Conservation (phyloP, 192 early-diverging fungal genomes). For the Mortierella antarctica region DNA sequence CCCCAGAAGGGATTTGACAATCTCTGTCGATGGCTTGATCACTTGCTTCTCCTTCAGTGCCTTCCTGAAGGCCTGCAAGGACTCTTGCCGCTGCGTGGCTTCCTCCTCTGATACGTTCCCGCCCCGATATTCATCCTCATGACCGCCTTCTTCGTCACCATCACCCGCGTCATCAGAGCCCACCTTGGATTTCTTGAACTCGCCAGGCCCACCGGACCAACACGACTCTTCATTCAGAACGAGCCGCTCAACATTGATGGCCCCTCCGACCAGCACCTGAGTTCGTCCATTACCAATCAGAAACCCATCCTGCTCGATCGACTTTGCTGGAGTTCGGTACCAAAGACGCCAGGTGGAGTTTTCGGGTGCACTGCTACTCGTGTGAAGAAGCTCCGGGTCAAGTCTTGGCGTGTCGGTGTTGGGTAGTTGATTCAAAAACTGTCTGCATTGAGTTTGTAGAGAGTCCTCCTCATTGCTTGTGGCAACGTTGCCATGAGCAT, state of each 20-base stretch:
- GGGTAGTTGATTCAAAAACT: not conserved
- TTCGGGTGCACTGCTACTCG: not conserved
- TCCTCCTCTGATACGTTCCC: slow-evolving; percentile 26
- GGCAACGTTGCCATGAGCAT: too few relatives aligned
- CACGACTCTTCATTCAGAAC: slow-evolving; percentile 23
- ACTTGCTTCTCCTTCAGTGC: slow-evolving; percentile 19
- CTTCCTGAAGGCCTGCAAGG: slow-evolving; percentile 3
- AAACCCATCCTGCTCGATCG: slow-evolving; percentile 10
- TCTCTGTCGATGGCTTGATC: slow-evolving; percentile 3
- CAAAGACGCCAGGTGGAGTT: slow-evolving; percentile 29
- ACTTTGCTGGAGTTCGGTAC: slow-evolving; percentile 25
- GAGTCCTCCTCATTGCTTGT: too few relatives aligned
- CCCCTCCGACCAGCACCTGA: slow-evolving; percentile 27
- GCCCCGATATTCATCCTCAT: slow-evolving; percentile 19
- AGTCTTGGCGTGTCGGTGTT: too few relatives aligned
- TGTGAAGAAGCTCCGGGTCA: not conserved
- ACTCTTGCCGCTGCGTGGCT: slow-evolving; percentile 8
- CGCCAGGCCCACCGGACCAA: slow-evolving; percentile 45
- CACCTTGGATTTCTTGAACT: not conserved
- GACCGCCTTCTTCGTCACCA: not conserved
- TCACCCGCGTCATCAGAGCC: not conserved
- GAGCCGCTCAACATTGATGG: slow-evolving; percentile 35
- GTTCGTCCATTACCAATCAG: slow-evolving; percentile 35
- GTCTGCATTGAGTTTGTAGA: too few relatives aligned
- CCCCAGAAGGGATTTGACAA: slow-evolving; percentile 23